Base-by-base conservation (phyloP, 2,329 filamentous ascomycete species). In the Pseudogymnoascus sp. region DNA sequence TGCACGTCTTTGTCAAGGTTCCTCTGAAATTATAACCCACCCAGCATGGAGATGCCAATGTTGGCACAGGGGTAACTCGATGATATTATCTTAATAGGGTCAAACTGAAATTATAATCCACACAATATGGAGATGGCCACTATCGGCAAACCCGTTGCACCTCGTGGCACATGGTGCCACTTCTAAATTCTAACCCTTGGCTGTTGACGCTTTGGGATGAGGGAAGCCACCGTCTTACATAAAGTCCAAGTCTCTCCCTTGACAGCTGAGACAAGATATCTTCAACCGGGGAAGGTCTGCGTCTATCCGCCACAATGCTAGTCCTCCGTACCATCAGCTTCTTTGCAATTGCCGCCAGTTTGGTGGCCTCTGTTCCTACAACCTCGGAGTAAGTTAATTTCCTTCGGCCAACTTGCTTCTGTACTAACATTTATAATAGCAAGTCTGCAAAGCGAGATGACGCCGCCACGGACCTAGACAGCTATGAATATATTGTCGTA, bases 401-500 rank as follows among this genome's bases (percentile, higher is more conserved):
- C 27, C n/a, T 13, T 29, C 10, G 4, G n/a, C 15, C 9, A n/a
- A 12, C n/a, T 9, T 55, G 27, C 9, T 3, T 33, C 45, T 33
- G 29, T 18, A 1, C 45, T 55, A 18, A 55, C 27, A 8, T 18
- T 5, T 33, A 12, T n/a, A 33, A 33, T 7, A 55, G 45, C 12
- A 18, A 33, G 1, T 55, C 45, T 5, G 45, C 10, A 5, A 33
- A 33, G 45, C 45, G 27, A n/a, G 45, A 55, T 18, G 27, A n/a
- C 27, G 12, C n/a, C 29, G 45, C 27, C 18, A 29, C 45, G 8
- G 27, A 29, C 45, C 18, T 55, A 13, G 45, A 33, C 45, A 55
- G 45, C 6, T 82, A 82, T 67, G 80, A 82, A 61, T 83, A 82
- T 71, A 74, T 82, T 15, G 74, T 83, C 8, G 78, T 82, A 25